Evolutionary conservation across 2,329 filamentous ascomycete genomes (phyloP).

Genomic region (Penicillium rolfsii): DNA sequence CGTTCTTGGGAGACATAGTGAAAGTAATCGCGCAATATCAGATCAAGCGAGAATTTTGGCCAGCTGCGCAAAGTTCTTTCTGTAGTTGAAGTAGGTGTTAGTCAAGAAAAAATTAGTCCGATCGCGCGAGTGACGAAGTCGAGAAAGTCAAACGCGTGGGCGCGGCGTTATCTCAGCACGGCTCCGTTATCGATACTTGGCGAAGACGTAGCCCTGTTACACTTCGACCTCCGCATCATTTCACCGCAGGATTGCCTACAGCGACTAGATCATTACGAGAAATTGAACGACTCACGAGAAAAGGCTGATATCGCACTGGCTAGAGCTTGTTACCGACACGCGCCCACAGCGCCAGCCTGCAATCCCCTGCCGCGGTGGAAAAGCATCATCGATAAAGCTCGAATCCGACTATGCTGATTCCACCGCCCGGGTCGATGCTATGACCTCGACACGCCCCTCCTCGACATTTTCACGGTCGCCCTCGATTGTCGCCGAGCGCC

Average conservation of each 20-base stretch:
- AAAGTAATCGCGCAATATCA: background rate
- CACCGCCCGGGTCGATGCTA: conserved; percentile 40
- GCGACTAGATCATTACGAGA: background rate
- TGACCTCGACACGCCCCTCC: conserved; percentile 45
- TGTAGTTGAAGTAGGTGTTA: conserved; percentile 1
- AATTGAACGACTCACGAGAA: background rate
- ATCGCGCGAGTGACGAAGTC: conserved; percentile 19
- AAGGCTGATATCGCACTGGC: background rate
- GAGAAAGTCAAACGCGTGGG: conserved; percentile 27
- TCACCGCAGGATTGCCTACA: conserved; percentile 9
- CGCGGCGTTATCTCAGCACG: conserved; percentile 34
- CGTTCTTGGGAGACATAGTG: conserved; percentile 87
- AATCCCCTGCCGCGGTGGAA: conserved; percentile 17
- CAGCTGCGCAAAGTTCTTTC: background rate
- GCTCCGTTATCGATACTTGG: conserved; percentile 34
- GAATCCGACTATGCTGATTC: conserved; percentile 35
- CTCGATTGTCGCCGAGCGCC: conserved; percentile 39
- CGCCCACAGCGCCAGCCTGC: conserved; percentile 2
- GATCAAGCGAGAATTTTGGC: background rate
- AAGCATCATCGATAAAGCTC: conserved; percentile 19
- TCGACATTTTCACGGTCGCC: conserved; percentile 36
- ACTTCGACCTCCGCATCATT: conserved; percentile 16
- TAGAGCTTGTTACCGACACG: background rate
- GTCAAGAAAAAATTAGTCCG: background rate
- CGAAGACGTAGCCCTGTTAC: conserved; percentile 21